Evolutionary conservation across 176 grass and related monocot species (phyloP).

Genomic region (Phragmites australis): DNA sequence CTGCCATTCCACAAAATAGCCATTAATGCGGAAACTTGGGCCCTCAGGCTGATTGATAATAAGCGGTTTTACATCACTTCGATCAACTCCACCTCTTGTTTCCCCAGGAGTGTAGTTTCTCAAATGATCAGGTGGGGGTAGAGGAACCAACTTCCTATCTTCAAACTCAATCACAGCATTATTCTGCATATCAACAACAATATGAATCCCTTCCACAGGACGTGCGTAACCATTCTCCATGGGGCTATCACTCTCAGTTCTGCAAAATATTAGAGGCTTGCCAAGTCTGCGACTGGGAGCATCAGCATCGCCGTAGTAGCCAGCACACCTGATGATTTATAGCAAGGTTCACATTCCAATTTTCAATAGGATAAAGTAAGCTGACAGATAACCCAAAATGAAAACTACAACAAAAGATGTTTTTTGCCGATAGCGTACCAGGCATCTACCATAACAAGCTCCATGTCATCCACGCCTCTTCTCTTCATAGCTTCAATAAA

Average conservation of each 20-base stretch:
- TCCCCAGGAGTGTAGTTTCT: constrained; percentile 98
- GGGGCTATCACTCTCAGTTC: constrained; percentile 95
- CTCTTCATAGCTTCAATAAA: constrained; percentile 99
- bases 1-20: constrained; percentile 97
- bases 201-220: constrained; percentile 92
- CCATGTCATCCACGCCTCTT: constrained; percentile 99
- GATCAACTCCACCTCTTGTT: constrained; percentile 90
- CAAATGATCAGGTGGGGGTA: constrained; percentile 88
- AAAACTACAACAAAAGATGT: neutral
- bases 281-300: constrained; percentile 86
- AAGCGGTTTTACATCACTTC: constrained; percentile 93
- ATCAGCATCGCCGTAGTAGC: constrained; percentile 85
- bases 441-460: constrained; percentile 99
- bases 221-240: constrained; percentile 99
- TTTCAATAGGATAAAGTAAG: constrained; percentile 16
- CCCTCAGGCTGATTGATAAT: constrained; percentile 93
- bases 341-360: neutral
- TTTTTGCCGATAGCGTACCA: constrained; percentile 57
- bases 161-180: constrained; percentile 93
- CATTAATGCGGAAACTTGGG: constrained; percentile 96
- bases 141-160: constrained; percentile 90
- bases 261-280: constrained; percentile 96
- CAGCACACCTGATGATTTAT: constrained; percentile 71
- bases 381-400: neutral
- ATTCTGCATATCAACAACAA: constrained; percentile 95